These are phyloP conservation scores for Cutaneotrichosporon sp. DNA, from an alignment of 1,284 basidiomycete genomes.

Conservation along the genomic window DNA sequence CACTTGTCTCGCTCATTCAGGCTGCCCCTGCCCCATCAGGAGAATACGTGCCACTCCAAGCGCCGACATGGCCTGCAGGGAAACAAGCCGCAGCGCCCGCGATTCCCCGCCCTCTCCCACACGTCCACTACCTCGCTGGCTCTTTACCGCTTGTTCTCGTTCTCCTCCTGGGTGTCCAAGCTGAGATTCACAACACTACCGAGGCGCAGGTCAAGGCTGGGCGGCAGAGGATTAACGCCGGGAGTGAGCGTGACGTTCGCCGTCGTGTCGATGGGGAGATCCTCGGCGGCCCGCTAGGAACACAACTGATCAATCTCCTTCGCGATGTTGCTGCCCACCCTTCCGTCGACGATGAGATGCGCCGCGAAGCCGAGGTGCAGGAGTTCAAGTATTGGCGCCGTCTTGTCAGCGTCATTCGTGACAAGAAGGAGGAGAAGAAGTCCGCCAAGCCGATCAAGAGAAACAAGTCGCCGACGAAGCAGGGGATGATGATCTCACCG, in stretches of 20 bases:
- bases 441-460: neutral
- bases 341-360: slow-evolving; percentile 27
- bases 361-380: slow-evolving; percentile 39
- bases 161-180: slow-evolving; percentile 53
- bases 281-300: slow-evolving; percentile 43
- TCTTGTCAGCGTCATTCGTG: slow-evolving; percentile 25
- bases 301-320: slow-evolving; percentile 32
- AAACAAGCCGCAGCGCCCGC: slow-evolving; percentile 53
- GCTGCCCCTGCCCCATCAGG: slow-evolving; percentile 58
- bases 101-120: slow-evolving; percentile 45
- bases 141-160: slow-evolving; percentile 52
- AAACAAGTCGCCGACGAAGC: slow-evolving; percentile 1
- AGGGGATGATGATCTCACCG: slow-evolving; percentile 4
- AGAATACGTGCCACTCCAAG: slow-evolving; percentile 38
- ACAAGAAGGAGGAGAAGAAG: slow-evolving; percentile 11
- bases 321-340: slow-evolving; percentile 39
- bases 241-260: slow-evolving; percentile 62
- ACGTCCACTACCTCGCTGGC: slow-evolving; percentile 47
- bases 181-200: slow-evolving; percentile 59
- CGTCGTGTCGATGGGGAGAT: slow-evolving; percentile 53
- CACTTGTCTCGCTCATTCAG: slow-evolving; percentile 61
- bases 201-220: slow-evolving; percentile 65
- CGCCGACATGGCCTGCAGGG: slow-evolving; percentile 60
- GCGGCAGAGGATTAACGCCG: slow-evolving; percentile 65
- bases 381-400: slow-evolving; percentile 43